phyloP scores from a whole-genome alignment of 1,284 basidiomycete species.

The Heterobasidion annosum region DNA sequence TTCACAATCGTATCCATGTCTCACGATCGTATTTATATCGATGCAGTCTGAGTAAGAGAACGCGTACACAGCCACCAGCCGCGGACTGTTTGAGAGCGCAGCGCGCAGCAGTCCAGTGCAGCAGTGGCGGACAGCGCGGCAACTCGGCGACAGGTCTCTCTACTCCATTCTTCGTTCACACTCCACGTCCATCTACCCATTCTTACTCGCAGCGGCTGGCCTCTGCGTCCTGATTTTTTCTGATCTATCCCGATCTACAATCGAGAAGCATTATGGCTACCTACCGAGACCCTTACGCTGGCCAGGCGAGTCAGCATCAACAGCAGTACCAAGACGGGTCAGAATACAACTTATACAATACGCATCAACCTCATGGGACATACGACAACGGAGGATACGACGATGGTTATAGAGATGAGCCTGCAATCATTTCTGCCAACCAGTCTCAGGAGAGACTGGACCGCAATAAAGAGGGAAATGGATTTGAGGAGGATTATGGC shows the following conservation, averaged over 20 bases:
- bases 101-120: background rate
- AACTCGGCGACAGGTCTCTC: background rate
- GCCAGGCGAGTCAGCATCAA: conserved; percentile 24
- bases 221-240: background rate
- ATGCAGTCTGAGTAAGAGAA: no score
- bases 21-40: no score
- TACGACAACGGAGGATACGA: conserved; percentile 28
- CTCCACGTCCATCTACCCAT: background rate
- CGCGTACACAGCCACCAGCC: no score
- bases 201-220: background rate
- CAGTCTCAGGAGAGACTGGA: conserved; percentile 14
- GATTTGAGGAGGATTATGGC: conserved; percentile 15
- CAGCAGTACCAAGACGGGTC: conserved; percentile 1
- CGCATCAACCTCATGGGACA: conserved; percentile 34
- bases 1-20: no score
- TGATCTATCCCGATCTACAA: background rate
- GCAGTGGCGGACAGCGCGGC: background rate
- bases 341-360: conserved; percentile 42
- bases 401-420: conserved; percentile 34
- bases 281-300: background rate
- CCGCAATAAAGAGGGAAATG: background rate
- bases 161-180: background rate
- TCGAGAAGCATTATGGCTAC: background rate
- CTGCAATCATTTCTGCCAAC: conserved; percentile 6
- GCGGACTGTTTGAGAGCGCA: background rate